These are phyloP conservation scores for Huntiella savannae DNA, from an alignment of 2,329 filamentous ascomycete species.

Conservation along the genomic window DNA sequence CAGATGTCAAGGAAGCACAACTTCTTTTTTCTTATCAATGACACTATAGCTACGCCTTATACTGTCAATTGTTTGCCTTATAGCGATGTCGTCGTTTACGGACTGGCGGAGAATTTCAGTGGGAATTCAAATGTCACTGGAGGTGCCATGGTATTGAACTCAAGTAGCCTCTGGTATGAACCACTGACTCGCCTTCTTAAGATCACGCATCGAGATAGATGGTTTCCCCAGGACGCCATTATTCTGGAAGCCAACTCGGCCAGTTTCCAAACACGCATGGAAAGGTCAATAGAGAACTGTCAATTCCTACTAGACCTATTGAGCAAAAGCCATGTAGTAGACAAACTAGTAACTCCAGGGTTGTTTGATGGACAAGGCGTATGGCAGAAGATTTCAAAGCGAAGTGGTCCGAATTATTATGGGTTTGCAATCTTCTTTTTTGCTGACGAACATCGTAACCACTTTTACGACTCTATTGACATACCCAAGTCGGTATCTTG, in stretches of 20 bases:
- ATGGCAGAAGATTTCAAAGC: neutral
- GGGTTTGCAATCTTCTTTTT: conserved; percentile 25
- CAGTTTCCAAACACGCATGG: conserved; percentile 20
- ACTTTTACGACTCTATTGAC: conserved; percentile 29
- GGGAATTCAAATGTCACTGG: conserved; percentile 36
- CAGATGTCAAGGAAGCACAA: conserved; percentile 23
- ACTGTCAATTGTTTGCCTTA: conserved; percentile 30
- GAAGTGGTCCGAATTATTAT: neutral
- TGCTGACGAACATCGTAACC: conserved; percentile 21
- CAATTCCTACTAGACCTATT: conserved; percentile 16
- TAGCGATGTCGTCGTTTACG: conserved; percentile 31
- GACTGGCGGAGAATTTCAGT: conserved; percentile 39
- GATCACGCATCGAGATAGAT: conserved; percentile 10
- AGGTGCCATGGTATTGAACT: conserved; percentile 30
- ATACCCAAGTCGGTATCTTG: conserved; percentile 31
- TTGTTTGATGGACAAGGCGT: too few relatives aligned
- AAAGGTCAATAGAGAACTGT: conserved; percentile 15
- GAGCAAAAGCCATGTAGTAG: conserved; percentile 4
- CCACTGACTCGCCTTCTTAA: conserved; percentile 18
- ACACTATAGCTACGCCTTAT: conserved; percentile 28
- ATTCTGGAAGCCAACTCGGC: conserved; percentile 23
- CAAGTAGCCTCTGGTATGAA: conserved; percentile 22
- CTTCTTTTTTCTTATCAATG: conserved; percentile 28
- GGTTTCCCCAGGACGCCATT: conserved; percentile 15
- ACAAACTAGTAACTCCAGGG: neutral